Conservation (phyloP, 768 basidiomycete genomes). For the Lentinula lateritia region DNA sequence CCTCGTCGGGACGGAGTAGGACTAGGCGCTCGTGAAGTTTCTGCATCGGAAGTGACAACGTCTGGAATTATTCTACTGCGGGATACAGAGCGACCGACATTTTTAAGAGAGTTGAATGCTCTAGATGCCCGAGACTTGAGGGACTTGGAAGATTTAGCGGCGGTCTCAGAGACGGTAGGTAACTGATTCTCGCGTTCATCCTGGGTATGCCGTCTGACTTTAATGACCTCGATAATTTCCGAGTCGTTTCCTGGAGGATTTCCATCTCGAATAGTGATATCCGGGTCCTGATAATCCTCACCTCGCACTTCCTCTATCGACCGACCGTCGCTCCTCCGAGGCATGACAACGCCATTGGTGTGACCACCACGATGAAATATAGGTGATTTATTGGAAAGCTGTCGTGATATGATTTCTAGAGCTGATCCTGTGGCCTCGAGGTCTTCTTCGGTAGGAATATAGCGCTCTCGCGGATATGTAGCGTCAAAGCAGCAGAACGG, state of each 20-base stretch:
- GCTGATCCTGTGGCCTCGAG: constrained; percentile 15
- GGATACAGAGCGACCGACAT: constrained; percentile 23
- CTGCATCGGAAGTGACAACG: constrained; percentile 20
- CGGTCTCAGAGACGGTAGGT: constrained; percentile 11
- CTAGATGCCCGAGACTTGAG: constrained; percentile 42
- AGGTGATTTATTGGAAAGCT: constrained; percentile 15
- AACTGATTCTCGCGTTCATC: neutral
- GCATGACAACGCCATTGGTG: constrained; percentile 16
- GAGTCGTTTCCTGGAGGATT: constrained; percentile 35
- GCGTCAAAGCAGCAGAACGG: constrained; percentile 58
- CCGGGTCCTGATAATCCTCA: constrained; percentile 15
- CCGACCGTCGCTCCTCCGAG: constrained; percentile 15
- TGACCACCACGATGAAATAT: constrained; percentile 13
- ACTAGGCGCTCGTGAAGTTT: constrained; percentile 21
- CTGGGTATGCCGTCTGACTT: constrained; percentile 36
- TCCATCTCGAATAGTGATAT: constrained; percentile 11
- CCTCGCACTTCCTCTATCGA: constrained; percentile 26
- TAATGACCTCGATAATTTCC: constrained; percentile 58
- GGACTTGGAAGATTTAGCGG: constrained; percentile 31
- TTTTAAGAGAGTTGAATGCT: constrained; percentile 42
- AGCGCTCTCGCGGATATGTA: constrained; percentile 18
- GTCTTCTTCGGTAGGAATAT: constrained; percentile 16
- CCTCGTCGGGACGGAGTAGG: constrained; percentile 33
- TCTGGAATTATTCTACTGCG: constrained; percentile 28
- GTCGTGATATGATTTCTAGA: constrained; percentile 24